phyloP scores from a whole-genome alignment of 805 yeast genomes.

The Cephaloascus albidus region DNA sequence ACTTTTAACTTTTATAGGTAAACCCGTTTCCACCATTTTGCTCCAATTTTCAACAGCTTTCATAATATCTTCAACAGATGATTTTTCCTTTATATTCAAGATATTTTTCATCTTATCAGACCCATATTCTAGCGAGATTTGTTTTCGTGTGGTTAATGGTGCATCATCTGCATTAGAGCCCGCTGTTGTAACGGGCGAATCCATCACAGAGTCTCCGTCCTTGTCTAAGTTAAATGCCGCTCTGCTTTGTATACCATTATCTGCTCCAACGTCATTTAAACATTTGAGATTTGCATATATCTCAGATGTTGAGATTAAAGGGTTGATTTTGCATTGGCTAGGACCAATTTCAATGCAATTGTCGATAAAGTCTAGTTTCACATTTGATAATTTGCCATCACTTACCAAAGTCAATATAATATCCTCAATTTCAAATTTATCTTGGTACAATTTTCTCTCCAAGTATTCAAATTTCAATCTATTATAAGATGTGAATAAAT shows the following conservation, averaged over 20 bases:
- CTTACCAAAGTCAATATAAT: slow-evolving; percentile 17
- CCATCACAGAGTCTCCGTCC: neutral
- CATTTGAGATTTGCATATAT: neutral
- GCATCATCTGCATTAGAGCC: neutral
- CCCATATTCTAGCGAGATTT: neutral
- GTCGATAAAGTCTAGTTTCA: slow-evolving; percentile 19
- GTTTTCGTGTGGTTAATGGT: neutral
- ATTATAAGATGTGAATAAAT: slow-evolving; percentile 19
- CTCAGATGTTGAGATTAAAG: neutral
- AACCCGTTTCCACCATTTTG: slow-evolving; percentile 11
- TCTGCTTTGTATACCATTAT: neutral
- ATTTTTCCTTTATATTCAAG: neutral
- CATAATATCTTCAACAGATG: neutral
- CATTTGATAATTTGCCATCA: slow-evolving; percentile 16
- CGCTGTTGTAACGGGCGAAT: neutral
- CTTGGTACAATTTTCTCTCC: slow-evolving; percentile 9
- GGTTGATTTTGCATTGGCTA: neutral
- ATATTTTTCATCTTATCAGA: neutral
- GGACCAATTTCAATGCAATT: slow-evolving; percentile 9
- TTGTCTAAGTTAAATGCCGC: neutral
- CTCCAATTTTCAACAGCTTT: slow-evolving; percentile 10
- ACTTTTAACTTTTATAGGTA: slow-evolving; percentile 17
- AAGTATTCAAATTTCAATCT: slow-evolving; percentile 18
- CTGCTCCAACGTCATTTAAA: neutral
- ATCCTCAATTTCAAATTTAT: slow-evolving; percentile 15